A percentile compares a stretch with the other conserved stretches of the same genome.
Conservation (phyloP, 768 basidiomycete genomes). For the Ephemerocybe angulata region DNA sequence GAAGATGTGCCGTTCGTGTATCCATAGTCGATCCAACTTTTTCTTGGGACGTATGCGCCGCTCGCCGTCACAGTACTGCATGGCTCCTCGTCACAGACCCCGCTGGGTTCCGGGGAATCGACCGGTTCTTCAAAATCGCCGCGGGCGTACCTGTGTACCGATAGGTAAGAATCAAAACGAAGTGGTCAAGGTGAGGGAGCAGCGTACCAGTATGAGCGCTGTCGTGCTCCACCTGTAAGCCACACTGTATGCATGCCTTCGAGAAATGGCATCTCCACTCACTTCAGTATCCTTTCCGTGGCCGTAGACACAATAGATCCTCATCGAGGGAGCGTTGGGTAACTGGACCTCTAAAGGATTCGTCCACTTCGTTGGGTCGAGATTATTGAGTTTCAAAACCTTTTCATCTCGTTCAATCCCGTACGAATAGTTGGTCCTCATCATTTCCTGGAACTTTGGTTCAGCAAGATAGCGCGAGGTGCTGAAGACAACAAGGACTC, state of each 20-base stretch:
- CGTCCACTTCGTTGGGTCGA: slow-evolving; percentile 83
- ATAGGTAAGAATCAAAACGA: neutral
- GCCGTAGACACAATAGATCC: slow-evolving; percentile 90
- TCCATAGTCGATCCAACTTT: slow-evolving; percentile 82
- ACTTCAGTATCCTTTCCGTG: slow-evolving; percentile 96
- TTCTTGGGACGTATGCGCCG: slow-evolving; percentile 51
- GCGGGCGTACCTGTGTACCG: slow-evolving; percentile 58
- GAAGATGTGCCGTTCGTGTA: slow-evolving; percentile 60
- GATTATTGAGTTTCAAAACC: slow-evolving; percentile 59
- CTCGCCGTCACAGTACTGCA: slow-evolving; percentile 39
- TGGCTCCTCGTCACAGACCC: slow-evolving; percentile 40
- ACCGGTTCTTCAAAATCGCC: slow-evolving; percentile 69
- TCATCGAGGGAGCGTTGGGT: slow-evolving; percentile 88
- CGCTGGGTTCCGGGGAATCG: slow-evolving; percentile 38
- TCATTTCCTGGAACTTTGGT: slow-evolving; percentile 59
- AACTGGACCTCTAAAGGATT: slow-evolving; percentile 86
- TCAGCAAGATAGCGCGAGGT: neutral
- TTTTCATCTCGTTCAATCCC: slow-evolving; percentile 79
- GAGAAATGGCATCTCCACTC: slow-evolving; percentile 14
- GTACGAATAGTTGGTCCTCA: slow-evolving; percentile 80
- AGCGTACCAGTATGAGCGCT: slow-evolving; percentile 82
- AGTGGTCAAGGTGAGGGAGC: neutral
- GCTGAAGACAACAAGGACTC: slow-evolving; percentile 6
- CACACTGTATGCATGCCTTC: slow-evolving; percentile 1
- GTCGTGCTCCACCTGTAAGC: no score